phyloP scores from a whole-genome alignment of 768 basidiomycete genomes.

The Daedaleopsis sinensis region DNA sequence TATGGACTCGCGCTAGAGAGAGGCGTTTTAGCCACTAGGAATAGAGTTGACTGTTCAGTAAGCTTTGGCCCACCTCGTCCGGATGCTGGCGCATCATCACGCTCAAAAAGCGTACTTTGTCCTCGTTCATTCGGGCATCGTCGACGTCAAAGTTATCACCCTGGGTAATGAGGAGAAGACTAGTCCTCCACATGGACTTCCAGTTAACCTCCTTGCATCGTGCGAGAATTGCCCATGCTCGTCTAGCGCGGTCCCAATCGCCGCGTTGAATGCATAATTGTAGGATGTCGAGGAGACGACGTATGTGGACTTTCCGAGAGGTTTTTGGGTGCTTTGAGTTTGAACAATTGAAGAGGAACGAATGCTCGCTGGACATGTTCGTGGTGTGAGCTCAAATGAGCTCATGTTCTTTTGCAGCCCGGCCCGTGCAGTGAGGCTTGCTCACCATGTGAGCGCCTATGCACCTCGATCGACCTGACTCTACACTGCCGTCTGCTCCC shows the following conservation, averaged over 20 bases:
- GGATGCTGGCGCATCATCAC: conserved; percentile 72
- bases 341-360: conserved; percentile 67
- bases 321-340: conserved; percentile 51
- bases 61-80: conserved; percentile 50
- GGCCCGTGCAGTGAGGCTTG: neutral
- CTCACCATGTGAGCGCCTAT: conserved; percentile 1
- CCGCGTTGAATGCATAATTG: conserved; percentile 70
- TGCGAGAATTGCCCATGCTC: conserved; percentile 74
- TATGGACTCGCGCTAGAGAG: conserved; percentile 66
- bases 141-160: conserved; percentile 25
- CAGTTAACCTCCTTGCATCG: conserved; percentile 81
- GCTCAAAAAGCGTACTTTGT: conserved; percentile 62
- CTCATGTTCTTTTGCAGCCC: neutral
- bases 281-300: conserved; percentile 74
- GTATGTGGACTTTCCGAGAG: conserved; percentile 70
- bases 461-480: conserved; percentile 13
- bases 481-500: conserved; percentile 1
- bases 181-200: conserved; percentile 70
- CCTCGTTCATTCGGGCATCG: conserved; percentile 32
- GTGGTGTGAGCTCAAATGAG: neutral
- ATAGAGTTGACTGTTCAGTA: neutral
- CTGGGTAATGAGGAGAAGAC: conserved; percentile 55
- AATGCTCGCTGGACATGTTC: conserved; percentile 32
- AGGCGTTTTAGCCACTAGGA: neutral
- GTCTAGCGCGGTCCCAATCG: conserved; percentile 63